phyloP scores from a whole-genome alignment of 768 basidiomycete species.

The Tricholoma terreum region DNA sequence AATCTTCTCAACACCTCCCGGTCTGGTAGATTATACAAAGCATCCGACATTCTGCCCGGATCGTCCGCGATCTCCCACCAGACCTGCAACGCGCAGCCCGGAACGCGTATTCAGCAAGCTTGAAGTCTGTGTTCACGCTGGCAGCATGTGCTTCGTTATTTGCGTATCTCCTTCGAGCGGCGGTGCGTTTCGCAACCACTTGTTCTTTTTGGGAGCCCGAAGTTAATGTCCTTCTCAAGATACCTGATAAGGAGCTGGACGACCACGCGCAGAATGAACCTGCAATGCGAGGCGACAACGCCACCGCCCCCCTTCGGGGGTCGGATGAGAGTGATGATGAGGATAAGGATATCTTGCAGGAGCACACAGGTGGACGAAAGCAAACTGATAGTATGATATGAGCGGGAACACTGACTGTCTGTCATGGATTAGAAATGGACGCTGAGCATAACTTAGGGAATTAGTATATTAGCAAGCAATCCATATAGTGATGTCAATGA shows the following conservation, averaged over 20 bases:
- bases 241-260: conserved; percentile 20
- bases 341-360: conserved; percentile 3
- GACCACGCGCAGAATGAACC: background rate
- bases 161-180: conserved; percentile 47
- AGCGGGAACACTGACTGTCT: too few relatives aligned
- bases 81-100: conserved; percentile 47
- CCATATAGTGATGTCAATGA: too few relatives aligned
- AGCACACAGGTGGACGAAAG: background rate
- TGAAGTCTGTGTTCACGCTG: too few relatives aligned
- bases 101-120: too few relatives aligned
- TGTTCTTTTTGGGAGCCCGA: background rate
- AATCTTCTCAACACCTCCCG: too few relatives aligned
- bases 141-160: conserved; percentile 46
- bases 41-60: too few relatives aligned
- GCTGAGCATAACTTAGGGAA: background rate
- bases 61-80: conserved; percentile 41
- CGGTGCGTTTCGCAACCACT: too few relatives aligned
- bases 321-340: conserved; percentile 16
- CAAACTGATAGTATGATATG: background rate
- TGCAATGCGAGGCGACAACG: conserved; percentile 1
- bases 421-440: background rate
- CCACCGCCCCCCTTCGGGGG: conserved; percentile 1
- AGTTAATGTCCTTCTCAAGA: conserved; percentile 8
- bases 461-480: background rate
- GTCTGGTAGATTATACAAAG: conserved; percentile 41